These are phyloP conservation scores for Verticillium longisporum DNA, from an alignment of 2,329 filamentous ascomycete genomes.

Conservation along the genomic window DNA sequence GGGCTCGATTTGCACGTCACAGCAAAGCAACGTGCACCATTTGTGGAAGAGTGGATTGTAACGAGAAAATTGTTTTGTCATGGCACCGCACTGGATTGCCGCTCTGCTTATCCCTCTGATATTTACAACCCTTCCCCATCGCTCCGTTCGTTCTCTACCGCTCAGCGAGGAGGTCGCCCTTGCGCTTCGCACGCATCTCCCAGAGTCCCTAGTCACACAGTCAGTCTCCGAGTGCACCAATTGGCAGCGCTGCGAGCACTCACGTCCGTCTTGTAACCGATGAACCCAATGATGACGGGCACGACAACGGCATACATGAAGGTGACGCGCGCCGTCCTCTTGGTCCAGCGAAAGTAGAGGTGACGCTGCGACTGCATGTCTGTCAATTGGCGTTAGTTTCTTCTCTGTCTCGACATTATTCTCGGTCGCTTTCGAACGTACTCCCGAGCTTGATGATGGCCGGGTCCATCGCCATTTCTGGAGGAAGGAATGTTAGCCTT, in stretches of 20 bases:
- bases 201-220: slow-evolving; percentile 64
- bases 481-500: slow-evolving; percentile 3
- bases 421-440: slow-evolving; percentile 21
- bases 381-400: slow-evolving; percentile 29
- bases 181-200: slow-evolving; percentile 79
- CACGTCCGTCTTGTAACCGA: slow-evolving; percentile 81
- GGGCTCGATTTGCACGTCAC: background rate
- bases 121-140: slow-evolving; percentile 30
- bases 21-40: background rate
- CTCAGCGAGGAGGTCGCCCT: slow-evolving; percentile 77
- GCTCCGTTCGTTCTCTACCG: slow-evolving; percentile 42
- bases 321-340: slow-evolving; percentile 70
- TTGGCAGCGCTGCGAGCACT: slow-evolving; percentile 30
- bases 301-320: slow-evolving; percentile 71
- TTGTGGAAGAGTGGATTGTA: background rate
- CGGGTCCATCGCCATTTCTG: slow-evolving; percentile 40
- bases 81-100: background rate
- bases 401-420: background rate
- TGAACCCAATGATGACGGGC: slow-evolving; percentile 61
- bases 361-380: slow-evolving; percentile 79
- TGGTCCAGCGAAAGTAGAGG: slow-evolving; percentile 94
- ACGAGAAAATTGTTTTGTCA: background rate
- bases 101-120: slow-evolving; percentile 13
- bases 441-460: slow-evolving; percentile 37
- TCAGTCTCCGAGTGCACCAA: slow-evolving; percentile 8